Evolutionary conservation across 495 filamentous ascomycete species (phyloP).

Genomic region (Trichocladium antarcticum): DNA sequence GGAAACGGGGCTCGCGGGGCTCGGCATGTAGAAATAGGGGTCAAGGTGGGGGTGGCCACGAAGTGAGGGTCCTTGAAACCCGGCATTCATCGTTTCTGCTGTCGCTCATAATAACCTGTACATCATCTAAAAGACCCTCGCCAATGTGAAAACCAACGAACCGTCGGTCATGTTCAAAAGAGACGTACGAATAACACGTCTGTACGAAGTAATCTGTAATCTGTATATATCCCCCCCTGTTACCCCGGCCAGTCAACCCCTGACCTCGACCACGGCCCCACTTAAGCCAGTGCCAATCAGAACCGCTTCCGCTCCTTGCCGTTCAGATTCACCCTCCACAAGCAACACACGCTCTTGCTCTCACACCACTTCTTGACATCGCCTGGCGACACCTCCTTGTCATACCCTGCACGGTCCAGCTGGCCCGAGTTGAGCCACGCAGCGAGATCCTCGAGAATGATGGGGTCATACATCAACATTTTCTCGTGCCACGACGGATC

Average conservation of each 20-base stretch:
- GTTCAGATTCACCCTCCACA: slow-evolving; percentile 40
- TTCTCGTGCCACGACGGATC: slow-evolving; percentile 72
- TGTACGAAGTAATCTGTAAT: no score
- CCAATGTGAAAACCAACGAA: not conserved
- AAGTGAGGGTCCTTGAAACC: no score
- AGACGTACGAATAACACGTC: no score
- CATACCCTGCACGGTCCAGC: slow-evolving; percentile 47
- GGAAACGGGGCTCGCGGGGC: not conserved
- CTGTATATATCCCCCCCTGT: no score
- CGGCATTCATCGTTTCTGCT: not conserved
- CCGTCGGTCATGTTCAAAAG: no score
- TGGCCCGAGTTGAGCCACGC: slow-evolving; percentile 71
- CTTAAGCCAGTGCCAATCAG: slow-evolving; percentile 13
- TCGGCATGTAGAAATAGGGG: not conserved
- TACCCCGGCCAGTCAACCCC: not conserved
- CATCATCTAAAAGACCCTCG: not conserved
- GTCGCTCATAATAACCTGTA: not conserved
- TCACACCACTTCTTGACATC: slow-evolving; percentile 80
- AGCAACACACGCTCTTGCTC: slow-evolving; percentile 64
- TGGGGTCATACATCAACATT: slow-evolving; percentile 88
- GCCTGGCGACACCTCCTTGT: slow-evolving; percentile 48
- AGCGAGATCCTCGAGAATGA: slow-evolving; percentile 77
- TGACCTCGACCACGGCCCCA: no score
- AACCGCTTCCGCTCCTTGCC: slow-evolving; percentile 41
- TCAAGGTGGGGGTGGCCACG: not conserved